Evolutionary conservation across 1,139 yeast species (phyloP), one percentile per base, ranked within the genome.

Genomic region (Pichia sp.): DNA sequence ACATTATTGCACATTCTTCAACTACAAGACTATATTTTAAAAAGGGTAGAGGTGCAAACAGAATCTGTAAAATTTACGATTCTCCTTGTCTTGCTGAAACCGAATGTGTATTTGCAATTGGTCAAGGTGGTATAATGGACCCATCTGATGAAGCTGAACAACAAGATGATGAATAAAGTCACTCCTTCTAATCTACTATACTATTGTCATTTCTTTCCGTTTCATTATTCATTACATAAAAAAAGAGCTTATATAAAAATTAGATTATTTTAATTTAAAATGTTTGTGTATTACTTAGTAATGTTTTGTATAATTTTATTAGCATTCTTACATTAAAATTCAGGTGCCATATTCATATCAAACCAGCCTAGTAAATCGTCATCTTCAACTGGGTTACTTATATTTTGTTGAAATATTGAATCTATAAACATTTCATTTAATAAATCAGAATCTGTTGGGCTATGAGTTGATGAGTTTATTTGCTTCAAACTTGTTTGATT

Each of bases 361-460:
- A 90, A 86, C 96, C 96, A 91, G n/a, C 97, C 97, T 49, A 91
- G 73, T 65, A 91, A 85, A 65, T 90, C 97, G 65, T 90, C 97
- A 54, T 81, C 81, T 60, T 87, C 88, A 70, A 83, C 80, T 27
- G 90, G 84, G 14, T 64, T 62, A 62, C 88, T 96, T 67, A 84
- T 89, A 64, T 88, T 96, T 69, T 85, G 90, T 65, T 84, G 88
- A 74, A 87, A 77, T 67, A 84, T 78, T 33, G 70, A 72, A 60
- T 79, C 83, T 61, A 80, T 66, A 51, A 68, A 67, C 51, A 58
- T 52, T 28, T 58, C 65, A 68, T 64, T 76, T 70, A 58, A 46
- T 5, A 56, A 30, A 29, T 62, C 67, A 1, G 62, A 56, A 45
- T 58, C 62, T 7, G 62, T 50, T 25, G 68, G 66, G 27, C 65